phyloP scores from a whole-genome alignment of 1,284 basidiomycete species.

The Xerocomus nothofagi region DNA sequence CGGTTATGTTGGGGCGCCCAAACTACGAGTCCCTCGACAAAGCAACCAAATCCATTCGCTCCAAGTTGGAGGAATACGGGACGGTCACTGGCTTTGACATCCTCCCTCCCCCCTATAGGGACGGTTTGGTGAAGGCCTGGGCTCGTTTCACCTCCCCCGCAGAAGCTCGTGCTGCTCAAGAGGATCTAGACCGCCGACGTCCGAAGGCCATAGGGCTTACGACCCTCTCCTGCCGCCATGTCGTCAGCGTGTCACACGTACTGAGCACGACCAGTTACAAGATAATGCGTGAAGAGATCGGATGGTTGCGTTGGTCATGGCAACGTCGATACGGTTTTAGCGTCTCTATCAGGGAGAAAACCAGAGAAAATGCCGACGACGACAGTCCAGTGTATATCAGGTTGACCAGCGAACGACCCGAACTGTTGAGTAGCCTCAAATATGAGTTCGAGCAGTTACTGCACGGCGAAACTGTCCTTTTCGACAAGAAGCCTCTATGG shows the following conservation, averaged over 20 bases:
- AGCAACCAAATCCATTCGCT: slow-evolving; percentile 42
- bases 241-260: slow-evolving; percentile 46
- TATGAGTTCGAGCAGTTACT: slow-evolving; percentile 57
- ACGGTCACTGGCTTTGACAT: slow-evolving; percentile 47
- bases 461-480: slow-evolving; percentile 54
- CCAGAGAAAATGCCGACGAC: slow-evolving; percentile 21
- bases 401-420: slow-evolving; percentile 46
- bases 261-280: slow-evolving; percentile 40
- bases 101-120: slow-evolving; percentile 49
- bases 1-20: slow-evolving; percentile 50
- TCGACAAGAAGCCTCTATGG: slow-evolving; percentile 56
- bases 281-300: slow-evolving; percentile 40
- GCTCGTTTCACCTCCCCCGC: slow-evolving; percentile 49
- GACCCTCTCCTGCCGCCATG: slow-evolving; percentile 48
- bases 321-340: slow-evolving; percentile 25
- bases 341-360: slow-evolving; percentile 30
- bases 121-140: slow-evolving; percentile 52
- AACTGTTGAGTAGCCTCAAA: slow-evolving; percentile 54
- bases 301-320: slow-evolving; percentile 33
- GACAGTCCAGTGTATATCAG: slow-evolving; percentile 39
- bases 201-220: slow-evolving; percentile 44
- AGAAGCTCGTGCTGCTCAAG: slow-evolving; percentile 51
- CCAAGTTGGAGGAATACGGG: slow-evolving; percentile 40
- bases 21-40: slow-evolving; percentile 46
- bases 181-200: slow-evolving; percentile 43